These are phyloP conservation scores for Spiromastix sp. DNA, from an alignment of 2,329 filamentous ascomycete genomes.

Conservation along the genomic window DNA sequence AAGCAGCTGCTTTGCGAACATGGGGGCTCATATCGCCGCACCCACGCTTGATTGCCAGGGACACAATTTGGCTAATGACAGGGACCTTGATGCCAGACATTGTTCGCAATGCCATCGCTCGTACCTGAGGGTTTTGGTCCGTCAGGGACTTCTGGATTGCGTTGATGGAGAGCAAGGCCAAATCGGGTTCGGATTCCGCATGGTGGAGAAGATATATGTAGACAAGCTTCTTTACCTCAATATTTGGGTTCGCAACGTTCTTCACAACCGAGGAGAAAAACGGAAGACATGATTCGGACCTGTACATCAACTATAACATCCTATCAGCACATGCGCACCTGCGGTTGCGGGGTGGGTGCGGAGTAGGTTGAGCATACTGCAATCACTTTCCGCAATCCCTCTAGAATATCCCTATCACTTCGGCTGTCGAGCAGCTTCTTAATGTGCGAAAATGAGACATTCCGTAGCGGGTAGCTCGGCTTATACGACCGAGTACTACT, in stretches of 20 bases:
- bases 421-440: constrained; percentile 92
- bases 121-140: constrained; percentile 79
- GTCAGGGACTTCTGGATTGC: constrained; percentile 97
- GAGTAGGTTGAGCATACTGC: constrained; percentile 46
- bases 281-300: constrained; percentile 72
- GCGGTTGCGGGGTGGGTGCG: constrained; percentile 1
- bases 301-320: constrained; percentile 78
- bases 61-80: constrained; percentile 95
- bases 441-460: constrained; percentile 70
- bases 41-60: constrained; percentile 88
- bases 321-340: constrained; percentile 2
- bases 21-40: constrained; percentile 88
- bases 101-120: constrained; percentile 83
- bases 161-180: constrained; percentile 92
- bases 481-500: constrained; percentile 43
- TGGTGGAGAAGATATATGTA: constrained; percentile 98
- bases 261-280: constrained; percentile 99
- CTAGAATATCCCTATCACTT: constrained; percentile 83
- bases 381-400: constrained; percentile 80
- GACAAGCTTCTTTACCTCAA: constrained; percentile 95
- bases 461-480: constrained; percentile 50
- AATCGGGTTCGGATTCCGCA: constrained; percentile 90
- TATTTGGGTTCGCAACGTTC: constrained; percentile 86
- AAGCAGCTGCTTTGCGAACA: constrained; percentile 82
- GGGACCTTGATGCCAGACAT: constrained; percentile 98